Evolutionary conservation across 108 stramenopile species (phyloP).

Genomic region (Seminavis robusta): DNA sequence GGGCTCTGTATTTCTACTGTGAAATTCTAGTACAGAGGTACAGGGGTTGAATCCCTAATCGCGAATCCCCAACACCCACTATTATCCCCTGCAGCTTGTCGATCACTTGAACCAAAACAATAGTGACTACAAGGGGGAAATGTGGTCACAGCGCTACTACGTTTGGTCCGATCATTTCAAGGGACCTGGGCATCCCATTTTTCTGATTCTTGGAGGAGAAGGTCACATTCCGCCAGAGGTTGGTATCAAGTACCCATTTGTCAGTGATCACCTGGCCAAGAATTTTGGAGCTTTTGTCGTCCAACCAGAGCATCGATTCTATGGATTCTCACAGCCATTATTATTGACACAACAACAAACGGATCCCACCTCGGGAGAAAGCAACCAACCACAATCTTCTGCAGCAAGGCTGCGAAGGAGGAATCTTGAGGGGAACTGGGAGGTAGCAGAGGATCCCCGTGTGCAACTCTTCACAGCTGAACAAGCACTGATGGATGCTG

Average conservation of each 20-base stretch:
- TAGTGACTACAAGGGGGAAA: no score
- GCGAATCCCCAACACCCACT: no score
- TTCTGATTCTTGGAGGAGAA: constrained; percentile 80
- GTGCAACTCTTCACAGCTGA: constrained; percentile 50
- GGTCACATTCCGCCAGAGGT: constrained; percentile 43
- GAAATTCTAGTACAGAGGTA: no score
- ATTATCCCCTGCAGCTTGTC: no score
- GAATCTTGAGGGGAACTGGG: constrained; percentile 4
- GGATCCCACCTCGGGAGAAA: no score
- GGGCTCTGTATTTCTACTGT: no score
- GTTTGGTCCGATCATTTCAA: constrained; percentile 42
- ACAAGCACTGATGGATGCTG: constrained; percentile 56
- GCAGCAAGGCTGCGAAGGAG: no score
- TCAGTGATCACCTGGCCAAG: constrained; percentile 54
- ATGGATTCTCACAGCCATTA: constrained; percentile 66
- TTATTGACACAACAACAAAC: no score
- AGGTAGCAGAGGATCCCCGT: not conserved
- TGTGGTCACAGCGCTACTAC: constrained; percentile 76
- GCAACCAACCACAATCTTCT: no score
- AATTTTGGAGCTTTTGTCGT: constrained; percentile 64
- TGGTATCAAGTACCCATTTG: constrained; percentile 75
- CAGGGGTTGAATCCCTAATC: no score
- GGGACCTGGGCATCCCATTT: constrained; percentile 79
- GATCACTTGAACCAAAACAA: no score
- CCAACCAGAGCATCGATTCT: constrained; percentile 82